These are phyloP conservation scores for Hypoxylon fragiforme DNA, from an alignment of 495 filamentous ascomycete species.

Conservation along the genomic window DNA sequence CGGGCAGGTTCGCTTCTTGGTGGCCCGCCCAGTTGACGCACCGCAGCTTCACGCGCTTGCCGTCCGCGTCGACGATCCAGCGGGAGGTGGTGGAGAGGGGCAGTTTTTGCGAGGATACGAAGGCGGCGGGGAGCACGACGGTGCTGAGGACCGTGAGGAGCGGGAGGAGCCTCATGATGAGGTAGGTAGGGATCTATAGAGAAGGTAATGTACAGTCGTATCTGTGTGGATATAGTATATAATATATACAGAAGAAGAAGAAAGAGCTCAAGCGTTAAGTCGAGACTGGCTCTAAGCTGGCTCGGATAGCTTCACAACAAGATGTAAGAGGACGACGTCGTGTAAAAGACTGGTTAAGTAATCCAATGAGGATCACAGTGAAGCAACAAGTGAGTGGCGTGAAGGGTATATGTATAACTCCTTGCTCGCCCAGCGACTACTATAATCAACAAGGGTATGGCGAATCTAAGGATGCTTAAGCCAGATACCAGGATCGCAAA, in stretches of 20 bases:
- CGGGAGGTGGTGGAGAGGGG: constrained; percentile 51
- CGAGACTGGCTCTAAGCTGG: too few relatives aligned
- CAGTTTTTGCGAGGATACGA: constrained; percentile 31
- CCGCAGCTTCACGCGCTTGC: constrained; percentile 52
- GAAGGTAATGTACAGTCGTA: too few relatives aligned
- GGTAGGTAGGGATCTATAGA: too few relatives aligned
- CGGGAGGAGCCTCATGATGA: constrained; percentile 32
- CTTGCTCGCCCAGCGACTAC: background rate
- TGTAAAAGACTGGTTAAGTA: background rate
- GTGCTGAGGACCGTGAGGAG: constrained; percentile 27
- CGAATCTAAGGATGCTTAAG: background rate
- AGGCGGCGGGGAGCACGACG: constrained; percentile 32
- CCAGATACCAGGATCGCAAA: constrained; percentile 1
- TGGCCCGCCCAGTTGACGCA: constrained; percentile 59
- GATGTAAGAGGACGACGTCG: too few relatives aligned
- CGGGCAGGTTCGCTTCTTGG: constrained; percentile 52
- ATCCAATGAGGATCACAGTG: background rate
- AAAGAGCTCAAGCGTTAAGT: too few relatives aligned
- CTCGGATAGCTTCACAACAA: too few relatives aligned
- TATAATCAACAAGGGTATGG: background rate
- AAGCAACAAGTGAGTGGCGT: constrained; percentile 1
- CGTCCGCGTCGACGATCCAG: constrained; percentile 54
- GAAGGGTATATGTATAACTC: background rate
- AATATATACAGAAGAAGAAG: too few relatives aligned
- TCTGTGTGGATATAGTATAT: too few relatives aligned